Base-by-base conservation (phyloP, 768 basidiomycete species). In the Boletus eberwhitei region DNA sequence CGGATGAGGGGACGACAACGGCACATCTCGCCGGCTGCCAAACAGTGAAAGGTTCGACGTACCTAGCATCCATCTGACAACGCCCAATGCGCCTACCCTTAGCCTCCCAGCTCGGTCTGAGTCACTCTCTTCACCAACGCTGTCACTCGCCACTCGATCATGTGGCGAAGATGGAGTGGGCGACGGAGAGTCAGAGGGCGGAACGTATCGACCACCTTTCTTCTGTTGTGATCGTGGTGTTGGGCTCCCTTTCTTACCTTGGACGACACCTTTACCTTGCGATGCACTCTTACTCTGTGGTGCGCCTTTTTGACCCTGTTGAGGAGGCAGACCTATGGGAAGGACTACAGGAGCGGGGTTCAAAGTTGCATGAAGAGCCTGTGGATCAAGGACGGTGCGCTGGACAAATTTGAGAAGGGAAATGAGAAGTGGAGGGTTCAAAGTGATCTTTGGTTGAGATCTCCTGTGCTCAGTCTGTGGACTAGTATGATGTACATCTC, bases 81-180 rank as follows among this genome's bases (percentile, higher is more conserved):
- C 81, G 13, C 87, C 87, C 17, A 93, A 74, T 4, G 82, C 87
- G 31, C 83, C 81, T 13, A 88, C 78, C 19, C 91, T 77, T 46
- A 93, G 59, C 48, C 91, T 77, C 8, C 87, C 90, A 44, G 76
- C 79, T 42, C 87, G 73, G 62, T 93, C 91, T n/a, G 69, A 64
- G 48, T 86, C 85, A 41, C 70, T 79, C 70, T 93, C 91, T 49
- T 88, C 87, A 62, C 17, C 79, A 70, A 7, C 73, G 14, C 67
- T 71, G 48, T 68, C 73, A 22, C 65, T 60, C 21, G 55, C 42
- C 17, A 56, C 58, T 24, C 22, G 56, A 62, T 64, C 58, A 50
- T 48, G 46, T 32, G 53, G 55, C 2, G 66, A 60, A 24, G 64
- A 59, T 16, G 58, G 48, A 34, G 67, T 59, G 14, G 62, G 54